These are phyloP conservation scores for Dendrocalamus sinicus DNA, from an alignment of 176 grass and related monocot species.

Conservation along the genomic window DNA sequence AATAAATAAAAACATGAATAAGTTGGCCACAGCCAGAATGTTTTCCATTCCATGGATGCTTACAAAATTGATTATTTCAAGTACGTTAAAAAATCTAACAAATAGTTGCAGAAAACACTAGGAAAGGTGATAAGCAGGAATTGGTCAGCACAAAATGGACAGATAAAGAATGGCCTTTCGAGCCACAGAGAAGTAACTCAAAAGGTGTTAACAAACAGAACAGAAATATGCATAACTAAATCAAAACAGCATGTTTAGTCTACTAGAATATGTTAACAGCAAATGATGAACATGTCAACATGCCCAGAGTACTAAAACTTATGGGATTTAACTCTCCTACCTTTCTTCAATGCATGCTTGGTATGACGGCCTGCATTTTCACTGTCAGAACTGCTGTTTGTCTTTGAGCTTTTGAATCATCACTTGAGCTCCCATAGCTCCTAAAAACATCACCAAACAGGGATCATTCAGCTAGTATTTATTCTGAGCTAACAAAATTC, in stretches of 20 bases:
- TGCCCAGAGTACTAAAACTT: neutral
- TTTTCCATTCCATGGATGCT: neutral
- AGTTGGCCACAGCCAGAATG: neutral
- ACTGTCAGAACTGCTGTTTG: constrained; percentile 53
- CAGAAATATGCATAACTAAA: constrained; percentile 13
- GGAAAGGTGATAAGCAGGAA: constrained; percentile 5
- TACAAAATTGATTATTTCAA: neutral
- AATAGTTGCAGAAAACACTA: constrained; percentile 12
- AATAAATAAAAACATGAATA: constrained; percentile 18
- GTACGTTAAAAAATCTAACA: constrained; percentile 33
- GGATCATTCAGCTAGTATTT: constrained; percentile 27
- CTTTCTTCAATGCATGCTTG: constrained; percentile 49
- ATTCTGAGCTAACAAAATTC: constrained; percentile 36
- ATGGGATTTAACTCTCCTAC: constrained; percentile 15
- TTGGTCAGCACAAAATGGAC: neutral
- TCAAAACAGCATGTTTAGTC: neutral
- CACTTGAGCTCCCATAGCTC: constrained; percentile 59
- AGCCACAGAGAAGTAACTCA: constrained; percentile 12
- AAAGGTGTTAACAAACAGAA: constrained; percentile 7
- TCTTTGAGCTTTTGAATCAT: constrained; percentile 56
- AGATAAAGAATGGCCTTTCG: constrained; percentile 10
- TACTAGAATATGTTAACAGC: constrained; percentile 2
- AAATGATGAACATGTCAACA: constrained; percentile 36
- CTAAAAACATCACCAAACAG: constrained; percentile 43
- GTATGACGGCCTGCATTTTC: constrained; percentile 31